Percentiles rank a stretch among this genome's conserved stretches.
Conservation (phyloP, 2,329 filamentous ascomycete species). For the Penicillium sp. region DNA sequence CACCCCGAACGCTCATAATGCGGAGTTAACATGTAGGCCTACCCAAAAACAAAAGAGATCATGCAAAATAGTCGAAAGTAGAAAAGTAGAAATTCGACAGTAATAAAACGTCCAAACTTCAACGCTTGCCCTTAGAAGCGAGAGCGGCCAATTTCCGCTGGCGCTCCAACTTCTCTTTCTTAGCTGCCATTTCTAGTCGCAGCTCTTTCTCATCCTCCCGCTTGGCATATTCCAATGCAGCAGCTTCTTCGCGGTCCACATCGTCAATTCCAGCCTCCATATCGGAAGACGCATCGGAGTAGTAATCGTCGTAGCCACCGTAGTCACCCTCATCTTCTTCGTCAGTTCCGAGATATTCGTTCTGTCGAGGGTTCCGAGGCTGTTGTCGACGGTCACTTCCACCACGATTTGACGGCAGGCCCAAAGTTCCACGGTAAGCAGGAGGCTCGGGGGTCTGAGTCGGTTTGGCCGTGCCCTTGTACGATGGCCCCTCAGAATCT, state of each 20-base stretch:
- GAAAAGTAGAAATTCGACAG: background rate
- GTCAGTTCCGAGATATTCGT: conserved; percentile 42
- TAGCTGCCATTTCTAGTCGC: conserved; percentile 37
- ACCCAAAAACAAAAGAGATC: conserved; percentile 13
- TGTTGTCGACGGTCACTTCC: conserved; percentile 23
- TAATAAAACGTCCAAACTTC: conserved; percentile 8
- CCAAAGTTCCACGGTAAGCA: conserved; percentile 38
- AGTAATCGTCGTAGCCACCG: conserved; percentile 35
- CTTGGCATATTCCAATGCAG: conserved; percentile 35
- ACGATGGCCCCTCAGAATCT: conserved; percentile 26
- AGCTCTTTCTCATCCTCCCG: conserved; percentile 42
- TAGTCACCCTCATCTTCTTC: conserved; percentile 42
- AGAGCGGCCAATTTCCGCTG: conserved; percentile 36
- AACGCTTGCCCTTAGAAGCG: conserved; percentile 29
- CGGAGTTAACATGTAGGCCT: conserved; percentile 14
- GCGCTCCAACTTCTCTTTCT: conserved; percentile 41
- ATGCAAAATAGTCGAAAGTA: background rate
- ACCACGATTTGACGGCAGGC: conserved; percentile 25
- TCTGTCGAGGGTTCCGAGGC: conserved; percentile 23
- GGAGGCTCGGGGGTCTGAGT: conserved; percentile 19
- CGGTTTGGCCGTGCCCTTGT: conserved; percentile 35
- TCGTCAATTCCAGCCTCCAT: conserved; percentile 45
- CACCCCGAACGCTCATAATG: conserved; percentile 29
- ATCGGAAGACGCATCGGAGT: conserved; percentile 41
- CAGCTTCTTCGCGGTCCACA: conserved; percentile 39